Percentiles rank a stretch among this genome's conserved stretches.
Evolutionary conservation across 352 stramenopile species (phyloP).

Genomic region (Pilasporangium apinafurcum): DNA sequence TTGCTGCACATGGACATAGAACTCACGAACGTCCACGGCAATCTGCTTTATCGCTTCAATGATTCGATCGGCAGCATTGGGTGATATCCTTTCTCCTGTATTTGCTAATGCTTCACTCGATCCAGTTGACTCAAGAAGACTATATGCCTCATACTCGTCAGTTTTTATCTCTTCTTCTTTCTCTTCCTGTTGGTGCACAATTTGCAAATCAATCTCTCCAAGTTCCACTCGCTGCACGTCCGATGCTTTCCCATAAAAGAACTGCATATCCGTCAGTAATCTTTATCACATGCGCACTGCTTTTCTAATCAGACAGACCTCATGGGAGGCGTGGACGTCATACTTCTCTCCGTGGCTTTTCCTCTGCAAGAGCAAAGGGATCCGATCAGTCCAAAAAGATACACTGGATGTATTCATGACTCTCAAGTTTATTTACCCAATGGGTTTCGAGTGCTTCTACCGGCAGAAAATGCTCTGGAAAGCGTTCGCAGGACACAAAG

Average conservation of each 20-base stretch:
- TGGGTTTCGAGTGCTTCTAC: conserved; percentile 21
- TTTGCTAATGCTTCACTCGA: neutral
- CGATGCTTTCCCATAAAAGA: conserved; percentile 16
- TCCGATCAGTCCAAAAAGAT: neutral
- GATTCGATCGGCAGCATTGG: conserved; percentile 8
- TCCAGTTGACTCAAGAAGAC: conserved; percentile 4
- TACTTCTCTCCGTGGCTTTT: conserved; percentile 1
- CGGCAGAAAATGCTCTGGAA: conserved; percentile 31
- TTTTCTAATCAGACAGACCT: neutral
- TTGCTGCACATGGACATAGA: conserved; percentile 32
- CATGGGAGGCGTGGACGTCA: conserved; percentile 1
- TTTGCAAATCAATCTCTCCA: neutral
- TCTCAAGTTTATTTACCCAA: conserved; percentile 17
- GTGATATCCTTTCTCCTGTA: neutral
- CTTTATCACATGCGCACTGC: neutral
- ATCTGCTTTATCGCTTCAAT: conserved; percentile 13
- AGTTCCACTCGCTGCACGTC: conserved; percentile 4
- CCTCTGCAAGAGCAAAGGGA: neutral
- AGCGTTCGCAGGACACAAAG: conserved; percentile 24
- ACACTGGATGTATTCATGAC: neutral
- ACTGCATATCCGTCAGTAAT: conserved; percentile 10
- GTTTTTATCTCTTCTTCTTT: neutral
- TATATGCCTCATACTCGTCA: neutral
- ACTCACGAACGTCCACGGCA: conserved; percentile 17
- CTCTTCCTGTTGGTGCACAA: neutral